Base-by-base conservation (phyloP, 306 rosid genomes). In the Vigna reflexopilosa region DNA sequence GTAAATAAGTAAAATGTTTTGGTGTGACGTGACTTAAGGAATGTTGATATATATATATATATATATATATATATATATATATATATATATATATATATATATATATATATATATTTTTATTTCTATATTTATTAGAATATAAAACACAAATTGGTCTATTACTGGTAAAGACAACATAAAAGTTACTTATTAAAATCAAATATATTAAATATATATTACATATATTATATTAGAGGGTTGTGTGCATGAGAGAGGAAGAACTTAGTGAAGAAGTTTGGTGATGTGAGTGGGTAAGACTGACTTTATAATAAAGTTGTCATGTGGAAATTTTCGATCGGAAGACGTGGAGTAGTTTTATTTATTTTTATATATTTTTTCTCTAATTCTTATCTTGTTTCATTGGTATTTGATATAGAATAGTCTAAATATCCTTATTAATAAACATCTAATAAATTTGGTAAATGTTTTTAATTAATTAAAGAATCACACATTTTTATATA, bases 191-290 rank as follows among this genome's bases (percentile, higher is more conserved):
- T 19, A 8, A 9, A 17, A 57, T 19, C 20, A 19, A 19, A 19
- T 19, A 19, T 3, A 9, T 55, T 19, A 55, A 20, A 55, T 9
- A 10, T 19, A 45, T 30, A 30, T 10, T 11, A 17, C 1, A 9
- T 19, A 4, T 4, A 56, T 20, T 19, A 22, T 56, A 56, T 3
- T 8, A 11, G 10, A 19, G 1, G 9, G 28, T 55, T 55, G 61
- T 2, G 4, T 19, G 61, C 24, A 15, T 3, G 38, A 58, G 9
- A 13, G 3, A 44, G 4, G 1, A 59, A 0, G 0, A 59, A 63
- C 47, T 34, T 34, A 4, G 45, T 16, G 38, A 45, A 63, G 68
- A 72, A 72, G 66, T 72, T 55, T 55, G 22, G 66, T 13, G 8
- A 34, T 15, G 14, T 8, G 26, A 56, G 6, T 24, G 34, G 13